phyloP scores from a whole-genome alignment of 2,329 filamentous ascomycete species.

The Aspergillus sp. region DNA sequence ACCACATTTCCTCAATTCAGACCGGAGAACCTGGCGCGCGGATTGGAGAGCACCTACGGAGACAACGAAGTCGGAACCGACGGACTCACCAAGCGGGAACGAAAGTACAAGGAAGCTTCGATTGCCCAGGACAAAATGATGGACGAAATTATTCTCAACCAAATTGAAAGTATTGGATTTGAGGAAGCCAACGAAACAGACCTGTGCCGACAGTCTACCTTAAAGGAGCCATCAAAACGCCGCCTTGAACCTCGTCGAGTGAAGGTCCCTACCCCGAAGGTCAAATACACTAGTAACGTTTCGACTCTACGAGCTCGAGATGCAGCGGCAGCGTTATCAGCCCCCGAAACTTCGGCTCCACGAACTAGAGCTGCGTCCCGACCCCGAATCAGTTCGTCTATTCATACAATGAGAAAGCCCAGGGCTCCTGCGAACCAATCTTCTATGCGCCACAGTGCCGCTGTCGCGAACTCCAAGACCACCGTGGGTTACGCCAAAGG shows the following conservation, averaged over 20 bases:
- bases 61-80: slow-evolving; percentile 43
- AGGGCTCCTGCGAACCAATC: slow-evolving; percentile 44
- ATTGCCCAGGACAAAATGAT: slow-evolving; percentile 57
- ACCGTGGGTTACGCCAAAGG: slow-evolving; percentile 84
- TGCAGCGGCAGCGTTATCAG: slow-evolving; percentile 35
- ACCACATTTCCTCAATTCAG: slow-evolving; percentile 48
- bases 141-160: slow-evolving; percentile 61
- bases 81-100: slow-evolving; percentile 58
- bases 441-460: slow-evolving; percentile 53
- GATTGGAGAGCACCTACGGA: slow-evolving; percentile 45
- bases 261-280: slow-evolving; percentile 19
- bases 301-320: slow-evolving; percentile 36
- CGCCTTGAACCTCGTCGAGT: slow-evolving; percentile 19
- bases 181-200: slow-evolving; percentile 52
- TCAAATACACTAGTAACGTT: slow-evolving; percentile 21
- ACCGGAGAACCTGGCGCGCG: slow-evolving; percentile 47
- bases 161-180: slow-evolving; percentile 59
- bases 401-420: slow-evolving; percentile 35
- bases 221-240: slow-evolving; percentile 28
- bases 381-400: slow-evolving; percentile 30
- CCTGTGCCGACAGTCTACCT: slow-evolving; percentile 19
- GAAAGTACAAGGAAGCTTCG: slow-evolving; percentile 61
- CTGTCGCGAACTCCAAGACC: slow-evolving; percentile 64
- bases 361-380: slow-evolving; percentile 25
- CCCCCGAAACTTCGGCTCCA: slow-evolving; percentile 26